Evolutionary conservation across 768 basidiomycete species (phyloP).

Genomic region (Russula lepida): DNA sequence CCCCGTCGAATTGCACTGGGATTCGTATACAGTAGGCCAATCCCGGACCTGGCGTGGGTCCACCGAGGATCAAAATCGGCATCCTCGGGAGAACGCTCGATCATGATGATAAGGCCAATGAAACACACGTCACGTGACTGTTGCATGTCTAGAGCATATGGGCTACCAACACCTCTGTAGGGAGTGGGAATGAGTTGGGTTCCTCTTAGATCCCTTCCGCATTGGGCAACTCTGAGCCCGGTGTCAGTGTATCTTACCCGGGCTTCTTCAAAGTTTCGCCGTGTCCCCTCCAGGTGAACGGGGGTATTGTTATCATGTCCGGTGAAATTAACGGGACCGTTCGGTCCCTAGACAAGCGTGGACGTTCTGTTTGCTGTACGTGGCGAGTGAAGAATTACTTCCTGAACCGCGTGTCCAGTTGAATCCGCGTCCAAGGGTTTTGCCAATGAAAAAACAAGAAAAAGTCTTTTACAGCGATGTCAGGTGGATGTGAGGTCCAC

Average conservation of each 20-base stretch:
- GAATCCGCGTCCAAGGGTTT: no score
- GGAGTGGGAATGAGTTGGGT: constrained; percentile 76
- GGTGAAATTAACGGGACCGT: constrained; percentile 64
- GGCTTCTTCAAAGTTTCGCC: constrained; percentile 63
- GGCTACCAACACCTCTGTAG: constrained; percentile 27
- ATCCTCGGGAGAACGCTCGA: constrained; percentile 63
- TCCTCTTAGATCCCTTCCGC: constrained; percentile 42
- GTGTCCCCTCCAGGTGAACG: constrained; percentile 66
- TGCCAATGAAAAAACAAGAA: no score
- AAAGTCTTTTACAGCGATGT: no score
- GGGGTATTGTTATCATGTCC: constrained; percentile 64
- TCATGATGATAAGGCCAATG: constrained; percentile 58
- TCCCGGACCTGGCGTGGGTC: constrained; percentile 78
- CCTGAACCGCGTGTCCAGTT: background rate
- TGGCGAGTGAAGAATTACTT: constrained; percentile 30
- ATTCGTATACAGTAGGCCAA: no score
- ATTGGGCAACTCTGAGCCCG: background rate
- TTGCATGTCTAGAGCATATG: constrained; percentile 78
- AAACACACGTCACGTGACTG: constrained; percentile 51
- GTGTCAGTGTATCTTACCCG: no score
- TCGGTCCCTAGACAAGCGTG: constrained; percentile 40
- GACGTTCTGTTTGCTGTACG: background rate
- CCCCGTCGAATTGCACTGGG: no score
- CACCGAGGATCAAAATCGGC: constrained; percentile 79
- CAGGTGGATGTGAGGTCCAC: no score